Evolutionary conservation across 2,329 filamentous ascomycete species (phyloP), one percentile per base, ranked within the genome.

Genomic region (Didymella segeticola): DNA sequence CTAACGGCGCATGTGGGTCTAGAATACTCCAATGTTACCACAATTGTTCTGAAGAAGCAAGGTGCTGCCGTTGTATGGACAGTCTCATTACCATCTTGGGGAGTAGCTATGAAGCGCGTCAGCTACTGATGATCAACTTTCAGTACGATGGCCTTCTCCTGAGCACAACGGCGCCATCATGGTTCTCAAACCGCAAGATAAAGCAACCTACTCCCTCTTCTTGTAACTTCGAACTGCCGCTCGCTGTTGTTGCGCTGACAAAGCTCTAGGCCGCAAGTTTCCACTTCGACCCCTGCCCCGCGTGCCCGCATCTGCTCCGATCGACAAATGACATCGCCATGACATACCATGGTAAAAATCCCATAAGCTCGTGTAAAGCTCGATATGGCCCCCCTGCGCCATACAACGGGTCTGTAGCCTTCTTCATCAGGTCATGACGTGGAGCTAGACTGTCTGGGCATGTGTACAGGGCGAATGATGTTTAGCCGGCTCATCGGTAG

Each of bases 351-450:
- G n/a, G n/a, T n/a, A n/a, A 57, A 67, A 64, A 57, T 56, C 23
- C 48, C 53, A 52, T 53, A 47, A 34, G 34, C 51, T 23, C 27
- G 19, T 37, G 36, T 39, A 46, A 50, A 58, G 54, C 36, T 58
- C 53, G 46, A 61, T 61, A 53, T 60, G 58, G 54, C 34, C 36
- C 55, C 47, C 48, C 39, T 48, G 52, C 33, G 33, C 33, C 39
- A 53, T 48, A 46, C 15, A 29, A 52, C 64, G 59, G 59, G 56
- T 58, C 37, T 60, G 52, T 54, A 25, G 43, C 64, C 60, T 47
- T 60, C 52, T 61, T 60, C 25, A 63, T 46, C 49, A 56, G 60
- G 58, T 69, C 64, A 71, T 71, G 68, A 71, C 68, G 68, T 69
- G 45, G 29, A 17, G 34, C 48, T 66, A 64, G 53, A 64, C 62